A percentile compares a stretch with the other conserved stretches of the same genome.
Evolutionary conservation across 768 basidiomycete genomes (phyloP).

Genomic region (Lactifluus echinatus): DNA sequence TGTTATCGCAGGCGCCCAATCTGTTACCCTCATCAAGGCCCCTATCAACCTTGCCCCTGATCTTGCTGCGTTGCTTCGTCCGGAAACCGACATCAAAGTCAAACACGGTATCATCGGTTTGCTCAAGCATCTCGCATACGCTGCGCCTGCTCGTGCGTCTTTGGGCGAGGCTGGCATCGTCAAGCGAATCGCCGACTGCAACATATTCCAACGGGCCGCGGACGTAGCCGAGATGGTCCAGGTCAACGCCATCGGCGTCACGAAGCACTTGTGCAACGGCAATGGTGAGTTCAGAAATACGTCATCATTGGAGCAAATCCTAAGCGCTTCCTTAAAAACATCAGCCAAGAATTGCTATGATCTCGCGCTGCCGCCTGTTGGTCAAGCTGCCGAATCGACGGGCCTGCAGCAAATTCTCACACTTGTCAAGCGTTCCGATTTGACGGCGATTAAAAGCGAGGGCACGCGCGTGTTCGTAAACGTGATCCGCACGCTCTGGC

Average conservation of each 20-base stretch:
- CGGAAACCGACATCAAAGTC: conserved; percentile 63
- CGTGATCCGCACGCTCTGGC: conserved; percentile 70
- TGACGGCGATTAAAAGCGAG: conserved; percentile 78
- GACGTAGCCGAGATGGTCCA: conserved; percentile 87
- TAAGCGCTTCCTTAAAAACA: neutral
- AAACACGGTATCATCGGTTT: conserved; percentile 86
- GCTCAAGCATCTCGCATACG: conserved; percentile 74
- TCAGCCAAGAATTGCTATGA: conserved; percentile 39
- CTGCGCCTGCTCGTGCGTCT: conserved; percentile 46
- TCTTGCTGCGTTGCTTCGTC: conserved; percentile 53
- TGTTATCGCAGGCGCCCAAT: conserved; percentile 42
- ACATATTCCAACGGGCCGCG: conserved; percentile 60
- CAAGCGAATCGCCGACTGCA: conserved; percentile 48
- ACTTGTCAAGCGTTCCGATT: conserved; percentile 71
- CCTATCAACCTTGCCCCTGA: conserved; percentile 55
- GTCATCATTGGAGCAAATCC: neutral
- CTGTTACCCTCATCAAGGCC: conserved; percentile 41
- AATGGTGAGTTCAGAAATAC: conserved; percentile 43
- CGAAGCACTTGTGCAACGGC: conserved; percentile 79
- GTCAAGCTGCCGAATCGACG: conserved; percentile 29
- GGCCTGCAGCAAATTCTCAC: conserved; percentile 64
- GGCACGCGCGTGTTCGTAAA: conserved; percentile 85
- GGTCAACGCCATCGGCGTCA: conserved; percentile 75
- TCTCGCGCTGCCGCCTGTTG: conserved; percentile 42
- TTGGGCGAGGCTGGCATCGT: conserved; percentile 59